Conservation (phyloP, 169 alveolate species). For the Plasmodium fragile region DNA sequence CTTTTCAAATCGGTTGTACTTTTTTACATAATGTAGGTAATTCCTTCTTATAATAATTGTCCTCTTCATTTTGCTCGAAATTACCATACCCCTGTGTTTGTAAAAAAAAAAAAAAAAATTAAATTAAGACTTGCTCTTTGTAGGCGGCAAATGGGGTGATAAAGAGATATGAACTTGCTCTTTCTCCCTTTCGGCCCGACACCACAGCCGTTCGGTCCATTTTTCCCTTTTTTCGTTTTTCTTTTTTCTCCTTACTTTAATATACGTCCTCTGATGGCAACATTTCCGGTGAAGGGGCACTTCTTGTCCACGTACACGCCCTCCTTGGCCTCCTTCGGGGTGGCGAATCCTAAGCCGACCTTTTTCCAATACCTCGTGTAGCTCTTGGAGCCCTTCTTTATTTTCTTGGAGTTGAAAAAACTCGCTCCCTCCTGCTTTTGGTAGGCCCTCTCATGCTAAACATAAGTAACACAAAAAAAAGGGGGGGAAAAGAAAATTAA, state of each 20-base stretch:
- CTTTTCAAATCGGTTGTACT: slow-evolving; percentile 99
- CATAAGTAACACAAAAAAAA: background rate
- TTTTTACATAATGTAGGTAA: slow-evolving; percentile 98
- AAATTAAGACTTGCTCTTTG: background rate
- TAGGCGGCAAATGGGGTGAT: background rate
- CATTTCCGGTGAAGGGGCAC: slow-evolving; percentile 99
- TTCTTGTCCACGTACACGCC: slow-evolving; percentile 99
- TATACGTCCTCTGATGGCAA: slow-evolving; percentile 98
- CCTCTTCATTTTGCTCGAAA: slow-evolving; percentile 98
- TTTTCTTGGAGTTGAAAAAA: slow-evolving; percentile 87
- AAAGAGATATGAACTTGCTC: background rate
- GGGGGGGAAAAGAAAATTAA: background rate
- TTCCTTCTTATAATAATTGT: slow-evolving; percentile 98
- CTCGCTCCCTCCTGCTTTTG: slow-evolving; percentile 92
- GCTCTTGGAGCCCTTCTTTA: slow-evolving; percentile 87
- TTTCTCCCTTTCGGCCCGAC: background rate
- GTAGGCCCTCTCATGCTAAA: slow-evolving; percentile 89
- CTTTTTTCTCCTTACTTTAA: slow-evolving; percentile 86
- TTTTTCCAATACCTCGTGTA: slow-evolving; percentile 96
- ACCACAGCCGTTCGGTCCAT: slow-evolving; percentile 83
- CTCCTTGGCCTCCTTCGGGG: slow-evolving; percentile 99
- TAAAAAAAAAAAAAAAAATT: slow-evolving; percentile 12
- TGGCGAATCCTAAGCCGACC: slow-evolving; percentile 98
- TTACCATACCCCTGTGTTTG: slow-evolving; percentile 96
- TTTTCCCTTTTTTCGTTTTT: background rate